Conservation (phyloP, 208 protist species). For the Acanthamoeba healyi region DNA sequence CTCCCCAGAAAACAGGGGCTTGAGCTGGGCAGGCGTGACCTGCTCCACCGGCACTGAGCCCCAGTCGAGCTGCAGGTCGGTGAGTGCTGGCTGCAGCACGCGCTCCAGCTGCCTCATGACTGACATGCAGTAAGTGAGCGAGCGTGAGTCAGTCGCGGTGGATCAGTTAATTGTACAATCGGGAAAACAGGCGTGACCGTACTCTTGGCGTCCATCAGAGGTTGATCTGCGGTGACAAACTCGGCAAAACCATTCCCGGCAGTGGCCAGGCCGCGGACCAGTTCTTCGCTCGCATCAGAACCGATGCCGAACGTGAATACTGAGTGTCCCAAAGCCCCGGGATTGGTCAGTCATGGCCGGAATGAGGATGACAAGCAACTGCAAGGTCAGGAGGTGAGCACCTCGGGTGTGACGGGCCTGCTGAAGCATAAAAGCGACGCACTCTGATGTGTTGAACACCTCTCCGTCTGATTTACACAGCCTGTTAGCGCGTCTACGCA, state of each 20-base stretch:
- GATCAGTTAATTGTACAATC: too few species aligned
- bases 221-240: slow-evolving; percentile 78
- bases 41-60: neutral
- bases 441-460: slow-evolving; percentile 43
- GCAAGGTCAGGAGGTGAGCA: neutral
- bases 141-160: neutral
- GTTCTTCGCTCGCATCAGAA: slow-evolving; percentile 24
- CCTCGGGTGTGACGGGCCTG: slow-evolving; percentile 54
- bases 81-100: neutral
- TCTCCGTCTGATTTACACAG: slow-evolving; percentile 8
- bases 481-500: too few species aligned
- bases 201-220: slow-evolving; percentile 30
- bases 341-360: too few species aligned
- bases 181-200: neutral
- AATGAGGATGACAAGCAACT: too few species aligned
- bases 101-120: slow-evolving; percentile 15
- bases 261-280: slow-evolving; percentile 29
- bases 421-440: slow-evolving; percentile 58
- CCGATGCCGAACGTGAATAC: slow-evolving; percentile 77
- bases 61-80: neutral
- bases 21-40: neutral
- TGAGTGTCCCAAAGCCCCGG: too few species aligned
- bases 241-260: slow-evolving; percentile 58
- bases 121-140: neutral
- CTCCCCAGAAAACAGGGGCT: slow-evolving; percentile 12